Conservation (phyloP, 1,139 yeast species). For the Pichiaceae sp. region DNA sequence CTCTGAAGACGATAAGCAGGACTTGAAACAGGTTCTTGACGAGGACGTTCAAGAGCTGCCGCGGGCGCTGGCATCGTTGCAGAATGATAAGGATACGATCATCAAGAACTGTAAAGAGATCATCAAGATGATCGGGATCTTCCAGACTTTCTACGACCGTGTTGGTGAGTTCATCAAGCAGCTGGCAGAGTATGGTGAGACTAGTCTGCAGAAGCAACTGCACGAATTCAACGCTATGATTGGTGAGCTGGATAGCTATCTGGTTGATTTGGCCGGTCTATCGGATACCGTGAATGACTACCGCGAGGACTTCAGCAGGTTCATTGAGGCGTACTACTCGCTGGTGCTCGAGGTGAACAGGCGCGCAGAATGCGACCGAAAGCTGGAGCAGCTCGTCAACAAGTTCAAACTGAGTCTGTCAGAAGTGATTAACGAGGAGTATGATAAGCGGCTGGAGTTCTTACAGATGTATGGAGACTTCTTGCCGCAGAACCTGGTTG, state of each 20-base stretch:
- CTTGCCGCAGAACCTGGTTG: constrained; percentile 33
- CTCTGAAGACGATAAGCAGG: constrained; percentile 20
- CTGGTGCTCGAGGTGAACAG: constrained; percentile 43
- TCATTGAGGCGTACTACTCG: constrained; percentile 39
- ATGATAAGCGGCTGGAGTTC: constrained; percentile 31
- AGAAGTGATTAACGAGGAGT: constrained; percentile 32
- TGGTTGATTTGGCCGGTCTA: constrained; percentile 7
- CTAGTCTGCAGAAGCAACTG: constrained; percentile 13
- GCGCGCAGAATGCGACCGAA: constrained; percentile 30
- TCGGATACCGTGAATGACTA: constrained; percentile 22
- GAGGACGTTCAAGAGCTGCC: constrained; percentile 32
- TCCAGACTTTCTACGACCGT: constrained; percentile 20
- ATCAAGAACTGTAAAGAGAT: constrained; percentile 23
- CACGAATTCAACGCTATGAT: constrained; percentile 10
- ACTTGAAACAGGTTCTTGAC: constrained; percentile 30
- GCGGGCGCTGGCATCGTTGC: constrained; percentile 25
- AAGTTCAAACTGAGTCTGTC: constrained; percentile 32
- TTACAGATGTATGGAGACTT: constrained; percentile 37
- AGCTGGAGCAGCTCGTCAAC: constrained; percentile 30
- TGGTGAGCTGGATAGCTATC: not conserved
- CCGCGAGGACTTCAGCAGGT: constrained; percentile 39
- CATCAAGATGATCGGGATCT: constrained; percentile 14
- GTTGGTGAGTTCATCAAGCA: constrained; percentile 17
- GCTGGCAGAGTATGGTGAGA: constrained; percentile 14
- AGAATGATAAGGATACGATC: constrained; percentile 21